phyloP scores from a whole-genome alignment of 306 rosid genomes.

The Neltuma alba region DNA sequence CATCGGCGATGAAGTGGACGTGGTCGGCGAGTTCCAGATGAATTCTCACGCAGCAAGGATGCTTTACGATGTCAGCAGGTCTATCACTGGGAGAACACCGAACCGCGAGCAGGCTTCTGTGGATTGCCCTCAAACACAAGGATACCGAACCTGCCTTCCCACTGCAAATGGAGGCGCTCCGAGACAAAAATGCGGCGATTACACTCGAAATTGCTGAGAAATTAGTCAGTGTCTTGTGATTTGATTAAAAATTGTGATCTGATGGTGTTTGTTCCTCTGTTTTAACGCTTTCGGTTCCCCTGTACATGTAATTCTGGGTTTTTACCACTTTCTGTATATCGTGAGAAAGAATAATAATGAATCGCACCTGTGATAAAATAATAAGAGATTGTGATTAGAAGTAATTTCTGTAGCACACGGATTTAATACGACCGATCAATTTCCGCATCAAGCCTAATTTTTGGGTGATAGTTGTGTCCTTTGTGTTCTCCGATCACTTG shows the following conservation, averaged over 20 bases:
- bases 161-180: constrained; percentile 7
- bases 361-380: background rate
- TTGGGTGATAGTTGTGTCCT: background rate
- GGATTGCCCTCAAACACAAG: background rate
- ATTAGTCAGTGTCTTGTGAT: background rate
- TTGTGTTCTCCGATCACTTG: background rate
- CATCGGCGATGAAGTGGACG: constrained; percentile 33
- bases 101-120: constrained; percentile 17
- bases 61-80: constrained; percentile 20
- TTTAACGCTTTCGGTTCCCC: background rate
- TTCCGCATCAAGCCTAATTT: background rate
- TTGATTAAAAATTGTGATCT: background rate
- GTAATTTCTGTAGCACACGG: background rate
- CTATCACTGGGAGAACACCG: background rate
- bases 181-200: constrained; percentile 7
- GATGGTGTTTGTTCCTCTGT: background rate
- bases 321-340: background rate
- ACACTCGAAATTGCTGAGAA: constrained; percentile 29
- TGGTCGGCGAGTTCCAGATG: constrained; percentile 27
- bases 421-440: background rate
- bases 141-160: constrained; percentile 40
- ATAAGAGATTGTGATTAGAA: background rate
- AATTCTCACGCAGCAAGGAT: constrained; percentile 36
- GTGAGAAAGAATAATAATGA: background rate
- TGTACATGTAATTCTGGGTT: background rate